Percentiles rank a stretch among this genome's conserved stretches.
Evolutionary conservation across 805 yeast species (phyloP).

Genomic region (Cyberlindnera suaveolens): DNA sequence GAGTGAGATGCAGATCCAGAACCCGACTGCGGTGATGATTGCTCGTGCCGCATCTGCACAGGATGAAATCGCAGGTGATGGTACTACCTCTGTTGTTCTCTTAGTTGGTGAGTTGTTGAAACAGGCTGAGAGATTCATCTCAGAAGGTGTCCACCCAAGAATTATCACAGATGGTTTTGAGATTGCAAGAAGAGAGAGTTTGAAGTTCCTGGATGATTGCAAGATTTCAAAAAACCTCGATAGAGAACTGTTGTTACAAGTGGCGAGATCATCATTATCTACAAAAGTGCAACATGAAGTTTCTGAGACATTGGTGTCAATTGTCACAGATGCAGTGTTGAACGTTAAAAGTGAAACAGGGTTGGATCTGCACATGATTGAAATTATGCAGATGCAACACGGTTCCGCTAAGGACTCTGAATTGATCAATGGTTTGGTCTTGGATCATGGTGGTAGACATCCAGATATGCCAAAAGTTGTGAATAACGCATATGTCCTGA

Average conservation of each 20-base stretch:
- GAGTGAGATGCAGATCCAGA: constrained; percentile 94
- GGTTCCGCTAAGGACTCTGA: constrained; percentile 78
- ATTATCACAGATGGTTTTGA: constrained; percentile 94
- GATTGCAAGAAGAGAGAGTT: constrained; percentile 69
- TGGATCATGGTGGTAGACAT: constrained; percentile 98
- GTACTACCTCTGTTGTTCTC: constrained; percentile 92
- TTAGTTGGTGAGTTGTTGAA: constrained; percentile 91
- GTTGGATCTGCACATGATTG: constrained; percentile 93
- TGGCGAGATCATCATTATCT: constrained; percentile 81
- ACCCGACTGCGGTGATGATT: constrained; percentile 84
- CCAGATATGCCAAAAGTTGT: constrained; percentile 97
- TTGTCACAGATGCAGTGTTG: constrained; percentile 93
- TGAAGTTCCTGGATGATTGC: constrained; percentile 63
- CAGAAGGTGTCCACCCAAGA: constrained; percentile 95
- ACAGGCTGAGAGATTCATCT: constrained; percentile 87
- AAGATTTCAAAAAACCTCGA: constrained; percentile 53
- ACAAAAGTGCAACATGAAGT: constrained; percentile 81
- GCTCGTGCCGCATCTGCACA: constrained; percentile 98
- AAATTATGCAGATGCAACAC: constrained; percentile 97
- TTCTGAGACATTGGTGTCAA: constrained; percentile 79
- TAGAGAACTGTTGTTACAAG: constrained; percentile 84
- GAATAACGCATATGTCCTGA: constrained; percentile 77
- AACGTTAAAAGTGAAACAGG: constrained; percentile 54
- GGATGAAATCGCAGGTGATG: constrained; percentile 99
- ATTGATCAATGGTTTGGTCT: constrained; percentile 81